Base-by-base conservation (phyloP, 75 land plant species). In the Picea glauca region DNA sequence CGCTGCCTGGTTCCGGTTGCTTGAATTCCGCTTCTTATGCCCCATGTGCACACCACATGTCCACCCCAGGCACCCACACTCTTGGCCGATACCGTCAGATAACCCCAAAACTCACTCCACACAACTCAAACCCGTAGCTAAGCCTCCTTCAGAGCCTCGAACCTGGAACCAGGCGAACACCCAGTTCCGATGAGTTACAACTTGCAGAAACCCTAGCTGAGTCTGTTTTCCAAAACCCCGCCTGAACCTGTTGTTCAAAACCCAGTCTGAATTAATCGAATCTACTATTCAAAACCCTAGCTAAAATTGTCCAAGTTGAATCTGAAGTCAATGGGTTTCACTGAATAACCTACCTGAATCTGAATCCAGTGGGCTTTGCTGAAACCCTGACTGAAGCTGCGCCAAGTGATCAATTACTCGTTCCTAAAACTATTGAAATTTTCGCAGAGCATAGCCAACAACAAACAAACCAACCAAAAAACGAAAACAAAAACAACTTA, bases 1-100 rank as follows among this genome's bases (percentile, higher is more conserved):
- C n/a, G 13, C 64, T 14, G 58, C 56, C 20, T 66, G 46, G 33
- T 76, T 80, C 46, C 79, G 85, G 20, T 77, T 79, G 58, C 60
- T 78, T 56, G 32, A 77, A 76, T 77, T 87, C 62, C 84, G 81
- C 84, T 85, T 85, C 75, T 85, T 82, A 32, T 78, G 77, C 80
- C 82, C 86, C 89, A 84, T 84, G 9, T 18, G 54, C 56, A 70
- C 23, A 70, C 74, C 43, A 46, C 74, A 70, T 70, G 43, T 70
- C 74, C 74, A 40, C 74, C 43, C 20, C 74, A 70, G 23, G 35
- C 74, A 21, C 50, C 50, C 46, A 40, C 74, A 70, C 74, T 21
- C 11, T 35, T 20, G n/a, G 23, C 50, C 54, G 35, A 70, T 46
- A 70, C 74, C 18, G 74, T 38, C 74, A 3, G 18, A 32, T 20